phyloP scores from a whole-genome alignment of 2,329 filamentous ascomycete genomes.

The Calonectria pseudoreteaudii region DNA sequence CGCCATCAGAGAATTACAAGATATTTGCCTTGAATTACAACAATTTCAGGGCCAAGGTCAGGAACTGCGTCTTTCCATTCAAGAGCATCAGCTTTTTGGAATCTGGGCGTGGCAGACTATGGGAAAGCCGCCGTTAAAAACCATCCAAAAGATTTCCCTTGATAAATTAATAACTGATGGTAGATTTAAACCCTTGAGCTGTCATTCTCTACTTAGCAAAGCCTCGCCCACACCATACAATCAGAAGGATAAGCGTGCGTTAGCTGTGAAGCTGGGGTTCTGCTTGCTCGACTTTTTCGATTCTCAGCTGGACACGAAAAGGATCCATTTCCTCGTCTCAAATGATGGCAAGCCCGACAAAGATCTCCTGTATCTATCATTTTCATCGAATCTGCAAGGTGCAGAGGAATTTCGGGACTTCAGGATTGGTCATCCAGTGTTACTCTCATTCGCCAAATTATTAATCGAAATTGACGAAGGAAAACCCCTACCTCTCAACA shows the following conservation, averaged over 20 bases:
- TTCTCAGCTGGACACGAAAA: not conserved
- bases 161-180: not conserved
- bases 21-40: not conserved
- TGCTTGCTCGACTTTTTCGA: not conserved
- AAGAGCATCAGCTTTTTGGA: not conserved
- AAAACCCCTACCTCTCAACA: not conserved
- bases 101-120: not conserved
- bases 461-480: not conserved
- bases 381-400: not conserved
- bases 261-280: not conserved
- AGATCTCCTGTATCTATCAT: not conserved
- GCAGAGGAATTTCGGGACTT: not conserved
- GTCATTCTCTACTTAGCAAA: not conserved
- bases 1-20: not conserved
- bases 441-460: not conserved
- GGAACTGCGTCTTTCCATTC: not conserved
- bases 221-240: not conserved
- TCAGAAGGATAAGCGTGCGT: not conserved
- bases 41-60: not conserved
- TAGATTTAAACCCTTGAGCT: not conserved
- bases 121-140: not conserved
- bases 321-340: not conserved
- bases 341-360: not conserved
- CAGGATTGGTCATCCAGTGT: not conserved
- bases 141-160: not conserved